phyloP scores from a whole-genome alignment of 305 asterid species.

The Withania somnifera region DNA sequence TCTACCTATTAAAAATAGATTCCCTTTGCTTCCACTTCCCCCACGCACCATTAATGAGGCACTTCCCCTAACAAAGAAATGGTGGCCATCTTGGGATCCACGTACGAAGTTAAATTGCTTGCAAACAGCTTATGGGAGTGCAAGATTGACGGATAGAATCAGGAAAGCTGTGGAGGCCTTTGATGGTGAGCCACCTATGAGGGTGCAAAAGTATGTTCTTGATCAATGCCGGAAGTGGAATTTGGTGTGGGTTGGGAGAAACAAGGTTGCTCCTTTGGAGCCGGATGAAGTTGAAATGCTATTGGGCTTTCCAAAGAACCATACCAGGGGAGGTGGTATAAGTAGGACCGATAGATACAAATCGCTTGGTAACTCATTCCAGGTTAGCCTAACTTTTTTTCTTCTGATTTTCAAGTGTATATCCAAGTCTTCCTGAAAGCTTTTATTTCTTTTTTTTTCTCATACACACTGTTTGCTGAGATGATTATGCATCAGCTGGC shows the following conservation, averaged over 20 bases:
- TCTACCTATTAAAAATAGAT: constrained; percentile 53
- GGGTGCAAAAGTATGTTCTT: constrained; percentile 38
- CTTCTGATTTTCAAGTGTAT: background rate
- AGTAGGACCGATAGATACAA: constrained; percentile 81
- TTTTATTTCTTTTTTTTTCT: background rate
- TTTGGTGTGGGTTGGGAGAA: constrained; percentile 84
- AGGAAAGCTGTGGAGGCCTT: constrained; percentile 55
- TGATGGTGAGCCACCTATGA: constrained; percentile 52
- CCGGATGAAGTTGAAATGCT: constrained; percentile 78
- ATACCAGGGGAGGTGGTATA: constrained; percentile 60
- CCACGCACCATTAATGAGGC: constrained; percentile 71
- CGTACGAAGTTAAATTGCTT: constrained; percentile 73
- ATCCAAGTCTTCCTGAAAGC: background rate
- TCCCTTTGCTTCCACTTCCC: constrained; percentile 66
- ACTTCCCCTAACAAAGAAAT: constrained; percentile 60
- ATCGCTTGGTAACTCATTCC: constrained; percentile 93
- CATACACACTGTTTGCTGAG: background rate
- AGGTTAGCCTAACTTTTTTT: constrained; percentile 32
- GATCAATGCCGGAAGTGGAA: constrained; percentile 89
- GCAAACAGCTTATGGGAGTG: constrained; percentile 81
- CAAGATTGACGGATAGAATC: constrained; percentile 59
- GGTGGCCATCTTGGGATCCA: constrained; percentile 98
- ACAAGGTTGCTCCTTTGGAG: constrained; percentile 85
- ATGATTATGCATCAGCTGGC: background rate
- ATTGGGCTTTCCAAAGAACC: constrained; percentile 83